These are phyloP conservation scores for Didymosphaeria variabile DNA, from an alignment of 2,329 filamentous ascomycete species.

Conservation along the genomic window DNA sequence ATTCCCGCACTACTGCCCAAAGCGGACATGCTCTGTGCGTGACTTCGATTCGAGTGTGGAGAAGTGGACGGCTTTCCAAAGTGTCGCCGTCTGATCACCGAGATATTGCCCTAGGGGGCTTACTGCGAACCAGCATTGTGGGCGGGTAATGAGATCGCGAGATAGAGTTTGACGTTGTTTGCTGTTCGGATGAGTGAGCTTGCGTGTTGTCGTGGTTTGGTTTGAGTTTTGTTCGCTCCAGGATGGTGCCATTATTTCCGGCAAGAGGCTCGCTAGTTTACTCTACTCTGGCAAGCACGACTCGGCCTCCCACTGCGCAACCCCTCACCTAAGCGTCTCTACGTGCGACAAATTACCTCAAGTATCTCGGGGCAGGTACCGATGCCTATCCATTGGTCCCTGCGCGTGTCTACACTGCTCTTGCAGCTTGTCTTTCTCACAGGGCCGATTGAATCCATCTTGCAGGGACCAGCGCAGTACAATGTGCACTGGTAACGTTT, in stretches of 20 bases:
- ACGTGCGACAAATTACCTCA: background rate
- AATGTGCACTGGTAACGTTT: background rate
- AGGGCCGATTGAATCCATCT: background rate
- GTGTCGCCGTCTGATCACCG: conserved; percentile 8
- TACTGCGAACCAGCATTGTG: background rate
- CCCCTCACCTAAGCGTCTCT: background rate
- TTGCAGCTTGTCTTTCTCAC: background rate
- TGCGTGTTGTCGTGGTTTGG: background rate
- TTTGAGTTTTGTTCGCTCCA: background rate
- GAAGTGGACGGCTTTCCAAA: background rate
- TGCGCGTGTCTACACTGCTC: background rate
- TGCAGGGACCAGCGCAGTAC: background rate
- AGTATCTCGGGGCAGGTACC: background rate
- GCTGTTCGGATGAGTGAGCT: background rate
- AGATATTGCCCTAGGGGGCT: background rate
- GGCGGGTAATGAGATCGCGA: conserved; percentile 1
- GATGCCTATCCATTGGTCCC: background rate
- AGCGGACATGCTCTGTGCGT: background rate
- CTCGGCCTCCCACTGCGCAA: too few species aligned
- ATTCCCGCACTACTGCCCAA: conserved; percentile 1
- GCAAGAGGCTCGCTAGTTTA: conserved; percentile 5
- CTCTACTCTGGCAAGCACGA: background rate
- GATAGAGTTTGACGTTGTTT: background rate
- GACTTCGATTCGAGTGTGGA: conserved; percentile 1
- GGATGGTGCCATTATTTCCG: conserved; percentile 1